These are phyloP conservation scores for Neonectria sp. DNA, from an alignment of 2,329 filamentous ascomycete species.

Conservation along the genomic window DNA sequence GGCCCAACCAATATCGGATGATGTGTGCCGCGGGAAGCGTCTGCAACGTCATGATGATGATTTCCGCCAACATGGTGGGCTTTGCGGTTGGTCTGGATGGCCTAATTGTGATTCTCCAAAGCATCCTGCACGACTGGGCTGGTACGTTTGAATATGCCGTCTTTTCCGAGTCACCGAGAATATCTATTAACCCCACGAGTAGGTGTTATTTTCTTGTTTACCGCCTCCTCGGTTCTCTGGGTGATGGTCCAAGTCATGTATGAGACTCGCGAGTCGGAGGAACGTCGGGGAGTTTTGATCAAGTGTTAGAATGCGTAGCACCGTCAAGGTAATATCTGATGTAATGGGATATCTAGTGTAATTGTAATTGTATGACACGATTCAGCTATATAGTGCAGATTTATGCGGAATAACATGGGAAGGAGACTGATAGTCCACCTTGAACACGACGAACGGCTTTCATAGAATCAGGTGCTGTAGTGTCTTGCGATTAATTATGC, in stretches of 20 bases:
- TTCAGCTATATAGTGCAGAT: slow-evolving; percentile 23
- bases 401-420: slow-evolving; percentile 9
- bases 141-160: slow-evolving; percentile 59
- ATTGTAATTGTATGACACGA: slow-evolving; percentile 35
- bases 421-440: background rate
- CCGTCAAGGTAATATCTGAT: background rate
- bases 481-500: slow-evolving; percentile 17
- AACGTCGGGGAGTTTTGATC: slow-evolving; percentile 83
- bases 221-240: slow-evolving; percentile 83
- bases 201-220: slow-evolving; percentile 81
- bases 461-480: background rate
- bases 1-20: slow-evolving; percentile 82
- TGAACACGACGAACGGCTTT: background rate
- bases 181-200: slow-evolving; percentile 39
- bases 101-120: slow-evolving; percentile 79
- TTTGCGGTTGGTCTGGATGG: slow-evolving; percentile 96
- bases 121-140: slow-evolving; percentile 82
- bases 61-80: slow-evolving; percentile 93
- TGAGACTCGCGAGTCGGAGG: slow-evolving; percentile 89
- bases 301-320: slow-evolving; percentile 74
- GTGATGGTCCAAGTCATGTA: slow-evolving; percentile 96
- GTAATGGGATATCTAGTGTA: slow-evolving; percentile 22
- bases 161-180: background rate
- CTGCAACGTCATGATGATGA: slow-evolving; percentile 93
- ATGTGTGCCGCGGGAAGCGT: slow-evolving; percentile 87